phyloP scores from a whole-genome alignment of 2,329 filamentous ascomycete species.

The Microascus cirrosus region DNA sequence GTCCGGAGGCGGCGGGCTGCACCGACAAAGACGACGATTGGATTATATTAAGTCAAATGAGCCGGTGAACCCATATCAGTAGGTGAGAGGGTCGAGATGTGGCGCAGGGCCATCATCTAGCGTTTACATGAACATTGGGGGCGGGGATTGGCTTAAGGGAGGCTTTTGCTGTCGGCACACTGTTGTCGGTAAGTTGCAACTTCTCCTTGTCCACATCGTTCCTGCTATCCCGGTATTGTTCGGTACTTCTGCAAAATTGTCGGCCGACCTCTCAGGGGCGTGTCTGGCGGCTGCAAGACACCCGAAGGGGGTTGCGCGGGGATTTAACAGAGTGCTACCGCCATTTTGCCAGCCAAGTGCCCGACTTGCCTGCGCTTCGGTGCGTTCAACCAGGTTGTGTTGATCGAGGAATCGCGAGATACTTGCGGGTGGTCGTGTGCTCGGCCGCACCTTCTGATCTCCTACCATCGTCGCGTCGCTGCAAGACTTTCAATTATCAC shows the following conservation, averaged over 20 bases:
- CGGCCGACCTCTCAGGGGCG: not conserved
- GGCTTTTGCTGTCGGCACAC: not conserved
- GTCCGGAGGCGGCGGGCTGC: not conserved
- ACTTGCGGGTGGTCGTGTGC: not conserved
- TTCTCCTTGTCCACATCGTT: not conserved
- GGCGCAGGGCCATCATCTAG: not conserved
- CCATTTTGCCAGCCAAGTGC: not conserved
- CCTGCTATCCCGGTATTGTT: not conserved
- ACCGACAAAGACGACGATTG: not conserved
- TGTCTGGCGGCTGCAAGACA: not conserved
- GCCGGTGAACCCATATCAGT: slow-evolving; percentile 1
- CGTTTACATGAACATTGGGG: not conserved
- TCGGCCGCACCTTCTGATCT: not conserved
- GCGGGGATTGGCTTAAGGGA: not conserved
- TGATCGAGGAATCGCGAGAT: not conserved
- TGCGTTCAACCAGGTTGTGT: not conserved
- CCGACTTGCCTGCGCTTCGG: not conserved
- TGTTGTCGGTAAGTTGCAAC: not conserved
- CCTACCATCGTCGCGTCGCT: not conserved
- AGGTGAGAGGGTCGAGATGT: not conserved
- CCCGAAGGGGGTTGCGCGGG: not conserved
- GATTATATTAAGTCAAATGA: slow-evolving; percentile 5
- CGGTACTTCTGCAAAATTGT: not conserved
- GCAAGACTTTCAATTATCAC: not conserved
- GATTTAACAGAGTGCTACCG: not conserved